Evolutionary conservation across 345 rosid genomes (phyloP), one percentile per base, ranked within the genome.

Genomic region (Anastatica hierochuntica): DNA sequence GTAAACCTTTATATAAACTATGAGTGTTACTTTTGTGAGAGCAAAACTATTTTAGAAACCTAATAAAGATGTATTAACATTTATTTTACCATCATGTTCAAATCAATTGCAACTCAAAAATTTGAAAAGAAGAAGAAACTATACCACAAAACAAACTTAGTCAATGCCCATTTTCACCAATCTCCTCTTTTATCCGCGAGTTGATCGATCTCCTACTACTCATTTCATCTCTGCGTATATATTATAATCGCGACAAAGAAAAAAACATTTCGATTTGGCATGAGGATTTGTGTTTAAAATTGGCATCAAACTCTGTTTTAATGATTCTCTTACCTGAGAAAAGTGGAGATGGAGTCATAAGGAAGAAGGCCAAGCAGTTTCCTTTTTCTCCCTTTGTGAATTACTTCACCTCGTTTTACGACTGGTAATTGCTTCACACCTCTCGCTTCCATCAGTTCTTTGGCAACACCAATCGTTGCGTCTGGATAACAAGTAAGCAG

Each of bases 401-500:
- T 66, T 9, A 74, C 83, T 58, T 84, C 74, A 16, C 73, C 72
- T 45, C 61, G 84, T 77, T 72, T 79, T 20, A 92, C 88, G 39
- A 92, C 90, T 0, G 96, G 95, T 68, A 92, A 79, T 72, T 92
- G 95, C 65, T 84, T 92, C 63, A 92, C 74, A 14, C 88, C 98
- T 69, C 78, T 82, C 47, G 98, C 98, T 66, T 92, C 95, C 96
- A 92, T 92, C 47, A 88, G 63, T 64, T 87, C 94, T 74, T 78
- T 92, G 9, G 96, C 96, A 43, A 75, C 78, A 51, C 81, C 80
- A 62, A 92, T 70, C 39, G 77, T 77, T 8, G 85, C 65, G 58
- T 84, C 82, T 1, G 95, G 83, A 68, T 84, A 88, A 70, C 98
- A 92, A 12, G 85, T 92, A 33, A 92, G 67, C 38, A 87, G 74